These are phyloP conservation scores for Alternaria triticimaculans DNA, from an alignment of 2,329 filamentous ascomycete genomes.

Conservation along the genomic window DNA sequence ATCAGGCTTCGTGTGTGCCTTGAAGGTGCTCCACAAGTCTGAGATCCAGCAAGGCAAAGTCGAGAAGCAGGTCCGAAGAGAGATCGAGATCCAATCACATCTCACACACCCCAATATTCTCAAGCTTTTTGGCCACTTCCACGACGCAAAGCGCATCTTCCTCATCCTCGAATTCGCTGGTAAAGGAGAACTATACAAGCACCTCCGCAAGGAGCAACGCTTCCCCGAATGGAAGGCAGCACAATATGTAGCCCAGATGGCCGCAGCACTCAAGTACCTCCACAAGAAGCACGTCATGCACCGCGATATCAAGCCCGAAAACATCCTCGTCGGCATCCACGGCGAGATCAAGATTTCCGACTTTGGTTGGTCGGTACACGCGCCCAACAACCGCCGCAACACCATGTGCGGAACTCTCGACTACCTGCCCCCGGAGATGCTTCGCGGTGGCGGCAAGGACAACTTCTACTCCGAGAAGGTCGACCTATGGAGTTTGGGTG, in stretches of 20 bases:
- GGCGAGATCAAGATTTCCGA: slow-evolving; percentile 99
- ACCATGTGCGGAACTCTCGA: slow-evolving; percentile 98
- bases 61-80: slow-evolving; percentile 85
- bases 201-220: slow-evolving; percentile 76
- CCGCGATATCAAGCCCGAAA: slow-evolving; percentile 96
- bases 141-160: slow-evolving; percentile 87
- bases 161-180: slow-evolving; percentile 86
- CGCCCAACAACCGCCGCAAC: slow-evolving; percentile 88
- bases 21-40: slow-evolving; percentile 86
- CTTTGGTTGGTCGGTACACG: slow-evolving; percentile 98
- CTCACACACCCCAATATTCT: slow-evolving; percentile 86
- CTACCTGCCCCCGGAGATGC: slow-evolving; percentile 98
- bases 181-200: slow-evolving; percentile 87
- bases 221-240: slow-evolving; percentile 88
- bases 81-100: slow-evolving; percentile 90
- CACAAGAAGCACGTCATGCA: slow-evolving; percentile 98
- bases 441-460: slow-evolving; percentile 78
- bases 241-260: slow-evolving; percentile 89
- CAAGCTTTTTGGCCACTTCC: slow-evolving; percentile 84
- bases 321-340: slow-evolving; percentile 93
- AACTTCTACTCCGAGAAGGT: slow-evolving; percentile 96
- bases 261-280: slow-evolving; percentile 85
- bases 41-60: slow-evolving; percentile 81
- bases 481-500: slow-evolving; percentile 93
- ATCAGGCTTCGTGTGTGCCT: slow-evolving; percentile 81